Evolutionary conservation across 768 basidiomycete genomes (phyloP), one percentile per base, ranked within the genome.

Genomic region (Coprinellus micaceus): DNA sequence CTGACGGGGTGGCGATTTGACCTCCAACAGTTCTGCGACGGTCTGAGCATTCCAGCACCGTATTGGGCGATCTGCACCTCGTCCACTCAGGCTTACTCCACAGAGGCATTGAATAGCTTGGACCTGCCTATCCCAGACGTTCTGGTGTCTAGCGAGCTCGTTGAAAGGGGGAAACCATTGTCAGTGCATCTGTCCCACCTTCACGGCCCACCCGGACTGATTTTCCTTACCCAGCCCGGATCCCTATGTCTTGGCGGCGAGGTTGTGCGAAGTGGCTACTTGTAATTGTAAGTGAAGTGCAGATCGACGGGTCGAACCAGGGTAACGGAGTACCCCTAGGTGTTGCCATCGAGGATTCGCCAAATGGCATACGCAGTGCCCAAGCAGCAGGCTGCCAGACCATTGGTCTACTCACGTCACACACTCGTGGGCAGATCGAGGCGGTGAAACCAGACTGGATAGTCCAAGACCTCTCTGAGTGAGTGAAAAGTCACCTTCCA

Each of bases 281-380:
- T 70, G 76, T 54, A 81, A 82, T 49, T 91, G 88, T 83, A 56
- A 52, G 79, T 66, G 10, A 22, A 15, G 24, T n/a, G 29, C 36
- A 3, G 6, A 26, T 28, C 4, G 2, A 29, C 13, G 13, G 25
- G 12, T 30, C 28, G 25, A 5, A 6, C 7, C 15, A 15, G 1
- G 17, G 6, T 30, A 13, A 26, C 4, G 28, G 10, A 44, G 11
- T 10, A 44, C 11, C 53, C 37, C 4, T 49, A 86, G 88, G 88
- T 62, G 75, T 96, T 48, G 95, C 96, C n/a, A 80, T 98, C 29
- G 94, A 96, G 67, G 95, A 97, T 71, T 91, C 95, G 2, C 94
- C 94, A 1, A 83, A 83, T n/a, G 95, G 94, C n/a, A 77, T 97
- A 62, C 75, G 74, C 41, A 89, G 92, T 57, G 93, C 93, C 12